Percentiles rank a stretch among this genome's conserved stretches.
Evolutionary conservation across 2,329 filamentous ascomycete genomes (phyloP).

Genomic region (Colletotrichum sp.): DNA sequence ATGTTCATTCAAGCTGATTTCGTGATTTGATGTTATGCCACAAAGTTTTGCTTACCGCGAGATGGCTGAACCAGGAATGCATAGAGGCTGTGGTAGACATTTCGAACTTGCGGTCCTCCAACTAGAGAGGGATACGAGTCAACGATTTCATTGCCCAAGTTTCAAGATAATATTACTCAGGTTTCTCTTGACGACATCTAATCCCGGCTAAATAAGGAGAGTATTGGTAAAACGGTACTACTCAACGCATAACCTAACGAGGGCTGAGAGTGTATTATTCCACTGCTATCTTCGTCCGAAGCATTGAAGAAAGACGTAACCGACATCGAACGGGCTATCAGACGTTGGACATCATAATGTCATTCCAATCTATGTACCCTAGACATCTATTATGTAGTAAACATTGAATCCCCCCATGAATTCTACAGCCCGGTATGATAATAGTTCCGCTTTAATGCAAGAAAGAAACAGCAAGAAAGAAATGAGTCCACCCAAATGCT

Average conservation of each 20-base stretch:
- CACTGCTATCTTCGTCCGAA: not conserved
- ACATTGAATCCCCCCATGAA: not conserved
- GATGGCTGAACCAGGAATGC: not conserved
- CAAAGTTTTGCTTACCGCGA: not conserved
- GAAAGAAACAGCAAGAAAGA: not conserved
- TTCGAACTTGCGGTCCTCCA: not conserved
- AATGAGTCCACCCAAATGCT: not conserved
- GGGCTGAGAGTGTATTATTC: not conserved
- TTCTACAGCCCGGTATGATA: not conserved
- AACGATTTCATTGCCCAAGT: not conserved
- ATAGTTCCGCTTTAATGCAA: not conserved
- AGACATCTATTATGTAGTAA: not conserved
- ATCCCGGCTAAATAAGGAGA: not conserved
- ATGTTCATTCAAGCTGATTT: not conserved
- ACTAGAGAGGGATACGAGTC: not conserved
- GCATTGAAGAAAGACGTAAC: not conserved
- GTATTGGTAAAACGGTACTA: not conserved
- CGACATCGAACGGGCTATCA: not conserved
- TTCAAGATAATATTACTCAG: too few relatives aligned
- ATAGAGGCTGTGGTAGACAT: not conserved
- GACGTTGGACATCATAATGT: not conserved
- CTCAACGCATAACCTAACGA: not conserved
- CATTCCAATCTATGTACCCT: not conserved
- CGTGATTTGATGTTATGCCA: not conserved
- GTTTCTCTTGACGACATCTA: not conserved